Conservation (phyloP, 176 grass and related monocot genomes). For the Typha latifolia region DNA sequence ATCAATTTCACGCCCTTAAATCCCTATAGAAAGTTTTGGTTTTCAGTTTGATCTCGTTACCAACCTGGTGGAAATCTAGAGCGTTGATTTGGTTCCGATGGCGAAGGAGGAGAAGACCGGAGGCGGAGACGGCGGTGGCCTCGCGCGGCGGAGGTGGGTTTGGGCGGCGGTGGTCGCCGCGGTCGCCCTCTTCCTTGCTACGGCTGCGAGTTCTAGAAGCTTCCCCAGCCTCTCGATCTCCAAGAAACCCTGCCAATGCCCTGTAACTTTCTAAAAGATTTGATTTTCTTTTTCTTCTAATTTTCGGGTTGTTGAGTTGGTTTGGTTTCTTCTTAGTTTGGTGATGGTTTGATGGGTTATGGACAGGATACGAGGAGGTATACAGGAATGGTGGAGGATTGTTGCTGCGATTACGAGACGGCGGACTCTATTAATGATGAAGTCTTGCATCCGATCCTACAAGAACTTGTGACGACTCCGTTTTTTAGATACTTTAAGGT, state of each 20-base stretch:
- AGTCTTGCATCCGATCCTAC: constrained; percentile 66
- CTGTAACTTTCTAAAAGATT: constrained; percentile 18
- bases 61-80: too few relatives aligned
- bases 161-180: constrained; percentile 29
- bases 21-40: too few relatives aligned
- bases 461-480: constrained; percentile 63
- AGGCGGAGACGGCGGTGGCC: neutral
- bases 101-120: neutral
- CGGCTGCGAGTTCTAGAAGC: constrained; percentile 40
- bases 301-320: neutral
- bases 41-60: too few relatives aligned
- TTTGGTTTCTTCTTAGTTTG: neutral
- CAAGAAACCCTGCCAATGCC: constrained; percentile 33
- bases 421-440: constrained; percentile 63
- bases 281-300: neutral
- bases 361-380: constrained; percentile 49
- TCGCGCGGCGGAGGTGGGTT: constrained; percentile 15
- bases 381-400: constrained; percentile 86
- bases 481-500: constrained; percentile 99
- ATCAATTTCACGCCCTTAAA: too few relatives aligned
- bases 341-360: constrained; percentile 7
- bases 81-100: neutral
- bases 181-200: constrained; percentile 48
- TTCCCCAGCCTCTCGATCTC: constrained; percentile 20
- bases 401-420: constrained; percentile 85